Base-by-base conservation (phyloP, 192 early-diverging fungal genomes). In the Podila epicladia region DNA sequence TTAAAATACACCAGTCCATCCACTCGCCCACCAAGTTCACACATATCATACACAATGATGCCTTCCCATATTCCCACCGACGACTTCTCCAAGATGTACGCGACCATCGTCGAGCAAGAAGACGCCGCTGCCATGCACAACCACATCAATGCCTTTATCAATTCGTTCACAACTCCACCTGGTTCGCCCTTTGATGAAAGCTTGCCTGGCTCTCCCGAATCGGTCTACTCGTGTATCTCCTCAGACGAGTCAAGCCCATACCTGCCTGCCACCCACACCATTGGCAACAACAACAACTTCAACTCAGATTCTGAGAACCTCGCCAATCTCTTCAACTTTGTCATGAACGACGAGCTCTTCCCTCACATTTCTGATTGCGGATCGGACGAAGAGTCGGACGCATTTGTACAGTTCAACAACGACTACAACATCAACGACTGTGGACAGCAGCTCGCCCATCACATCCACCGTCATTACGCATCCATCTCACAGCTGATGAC, bases 141-240 rank as follows among this genome's bases (percentile, higher is more conserved):
- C 53, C 53, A 55, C 24, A 55, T 55, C 53, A 55, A 55, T 9
- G 53, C 53, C 0, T 55, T 55, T 17, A 55, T 55, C 19, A 55
- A n/a, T 6, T 55, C 53, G 53, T 22, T 55, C 5, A 4, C 4
- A 7, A 24, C 53, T 22, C 41, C 41, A 15, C 53, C 53, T 55
- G 53, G n/a, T 8, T 55, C 53, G 17, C 53, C 53, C 1, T 55
- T n/a, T n/a, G 53, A 55, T 22, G 53, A 55, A 17, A 55, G 53
- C 53, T 17, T 55, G n/a, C 53, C 53, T 55, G 53, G 53, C 12
- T 55, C 53, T 8, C 53, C 53, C 53, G 53, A 55, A n/a, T 55
- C 53, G 53, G 9, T 26, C 22, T 55, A 55, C 53, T 55, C 53
- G 20, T 55, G 53, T 4, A 1, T 55, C 53, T 55, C 53, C 4